phyloP scores from a whole-genome alignment of 139 green algal genomes.

The Chlamydomonas urium region DNA sequence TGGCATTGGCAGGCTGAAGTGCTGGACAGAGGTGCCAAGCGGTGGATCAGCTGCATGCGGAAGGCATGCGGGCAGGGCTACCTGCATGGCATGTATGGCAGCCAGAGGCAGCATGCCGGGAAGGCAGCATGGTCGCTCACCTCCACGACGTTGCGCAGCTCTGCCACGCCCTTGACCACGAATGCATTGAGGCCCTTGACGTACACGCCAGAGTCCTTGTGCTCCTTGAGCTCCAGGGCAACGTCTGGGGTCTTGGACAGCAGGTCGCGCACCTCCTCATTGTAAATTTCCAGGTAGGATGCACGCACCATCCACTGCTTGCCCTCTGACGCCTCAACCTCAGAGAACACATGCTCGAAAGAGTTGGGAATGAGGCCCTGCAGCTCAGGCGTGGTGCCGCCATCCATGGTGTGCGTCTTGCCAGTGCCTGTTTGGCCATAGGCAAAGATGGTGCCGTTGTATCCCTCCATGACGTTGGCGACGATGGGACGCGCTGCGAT shows the following conservation, averaged over 20 bases:
- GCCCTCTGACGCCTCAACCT: constrained; percentile 48
- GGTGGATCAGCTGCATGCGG: too few relatives aligned
- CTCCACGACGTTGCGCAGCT: constrained; percentile 75
- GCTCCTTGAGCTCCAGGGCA: constrained; percentile 74
- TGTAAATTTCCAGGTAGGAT: constrained; percentile 89
- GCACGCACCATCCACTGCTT: constrained; percentile 75
- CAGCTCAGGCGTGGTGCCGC: constrained; percentile 35
- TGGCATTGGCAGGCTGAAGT: too few relatives aligned
- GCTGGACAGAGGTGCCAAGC: too few relatives aligned
- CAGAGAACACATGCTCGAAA: constrained; percentile 74
- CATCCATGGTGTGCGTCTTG: constrained; percentile 81
- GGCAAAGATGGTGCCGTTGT: constrained; percentile 86
- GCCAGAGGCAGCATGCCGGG: too few relatives aligned
- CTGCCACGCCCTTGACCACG: constrained; percentile 71
- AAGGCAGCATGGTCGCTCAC: too few relatives aligned
- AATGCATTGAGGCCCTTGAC: constrained; percentile 79
- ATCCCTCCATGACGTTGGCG: constrained; percentile 70
- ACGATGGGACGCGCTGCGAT: constrained; percentile 68
- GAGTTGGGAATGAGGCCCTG: constrained; percentile 78
- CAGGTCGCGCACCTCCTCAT: constrained; percentile 79
- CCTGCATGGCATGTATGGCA: too few relatives aligned
- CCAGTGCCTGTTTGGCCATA: constrained; percentile 72
- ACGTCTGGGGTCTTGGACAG: constrained; percentile 63
- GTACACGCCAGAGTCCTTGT: constrained; percentile 72
- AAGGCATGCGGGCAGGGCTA: too few relatives aligned